Evolutionary conservation across 116 monocot genomes (phyloP).

Genomic region (Iris pallida): DNA sequence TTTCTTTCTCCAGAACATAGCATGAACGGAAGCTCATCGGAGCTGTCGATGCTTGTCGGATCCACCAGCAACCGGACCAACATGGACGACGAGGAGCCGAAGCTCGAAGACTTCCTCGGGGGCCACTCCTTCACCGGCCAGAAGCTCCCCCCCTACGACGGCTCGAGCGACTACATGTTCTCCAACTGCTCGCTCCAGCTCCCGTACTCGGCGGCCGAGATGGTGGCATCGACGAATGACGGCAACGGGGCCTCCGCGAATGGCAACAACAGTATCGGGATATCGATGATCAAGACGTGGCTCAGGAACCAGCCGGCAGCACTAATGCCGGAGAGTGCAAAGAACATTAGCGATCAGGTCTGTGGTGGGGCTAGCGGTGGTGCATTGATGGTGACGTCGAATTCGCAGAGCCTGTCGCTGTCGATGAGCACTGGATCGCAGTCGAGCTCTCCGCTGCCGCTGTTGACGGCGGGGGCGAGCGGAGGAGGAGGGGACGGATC

Average conservation of each 20-base stretch:
- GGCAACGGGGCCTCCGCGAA: background rate
- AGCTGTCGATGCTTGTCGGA: conserved; percentile 79
- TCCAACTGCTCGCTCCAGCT: conserved; percentile 41
- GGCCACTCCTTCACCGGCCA: conserved; percentile 47
- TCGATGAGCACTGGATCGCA: conserved; percentile 82
- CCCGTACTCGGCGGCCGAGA: conserved; percentile 4
- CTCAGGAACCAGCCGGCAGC: conserved; percentile 52
- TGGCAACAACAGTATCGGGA: conserved; percentile 33
- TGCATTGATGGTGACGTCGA: background rate
- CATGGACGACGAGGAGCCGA: conserved; percentile 59
- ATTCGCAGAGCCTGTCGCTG: conserved; percentile 39
- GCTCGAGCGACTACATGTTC: conserved; percentile 33
- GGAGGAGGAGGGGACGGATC: conserved; percentile 49
- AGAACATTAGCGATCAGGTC: conserved; percentile 15
- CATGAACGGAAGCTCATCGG: conserved; percentile 36
- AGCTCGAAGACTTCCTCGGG: conserved; percentile 90
- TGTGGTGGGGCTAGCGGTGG: conserved; percentile 2
- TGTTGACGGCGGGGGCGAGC: conserved; percentile 10
- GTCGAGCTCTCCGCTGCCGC: conserved; percentile 48
- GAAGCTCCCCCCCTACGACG: conserved; percentile 2
- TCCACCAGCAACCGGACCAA: conserved; percentile 39
- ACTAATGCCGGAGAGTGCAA: conserved; percentile 5
- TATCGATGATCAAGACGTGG: conserved; percentile 89
- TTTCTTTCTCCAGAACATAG: conserved; percentile 27
- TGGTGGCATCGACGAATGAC: background rate